Conservation (phyloP, 2,329 filamentous ascomycete genomes). For the Diaporthe citri region DNA sequence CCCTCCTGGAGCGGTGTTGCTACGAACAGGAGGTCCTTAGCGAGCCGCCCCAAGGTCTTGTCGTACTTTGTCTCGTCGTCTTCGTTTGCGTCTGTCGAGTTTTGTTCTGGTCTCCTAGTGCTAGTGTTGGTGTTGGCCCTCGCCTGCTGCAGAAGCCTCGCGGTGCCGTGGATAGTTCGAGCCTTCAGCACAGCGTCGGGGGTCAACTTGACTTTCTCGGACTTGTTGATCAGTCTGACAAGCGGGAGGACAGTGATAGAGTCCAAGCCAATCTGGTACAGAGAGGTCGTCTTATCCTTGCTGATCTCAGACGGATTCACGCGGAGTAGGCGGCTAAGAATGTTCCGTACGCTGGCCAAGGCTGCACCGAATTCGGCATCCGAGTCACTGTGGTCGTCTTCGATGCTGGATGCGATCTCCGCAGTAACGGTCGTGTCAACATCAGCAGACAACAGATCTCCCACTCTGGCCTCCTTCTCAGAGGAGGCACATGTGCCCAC, state of each 20-base stretch:
- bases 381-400: neutral
- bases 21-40: constrained; percentile 43
- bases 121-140: constrained; percentile 23
- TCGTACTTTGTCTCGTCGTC: constrained; percentile 33
- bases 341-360: constrained; percentile 27
- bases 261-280: constrained; percentile 44
- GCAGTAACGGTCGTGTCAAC: neutral
- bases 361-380: constrained; percentile 28
- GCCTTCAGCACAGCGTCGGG: constrained; percentile 44
- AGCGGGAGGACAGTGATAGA: constrained; percentile 44
- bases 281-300: constrained; percentile 34
- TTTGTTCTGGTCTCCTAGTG: constrained; percentile 3
- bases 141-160: constrained; percentile 38
- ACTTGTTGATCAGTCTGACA: constrained; percentile 40
- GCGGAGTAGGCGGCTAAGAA: constrained; percentile 36
- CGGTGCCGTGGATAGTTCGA: constrained; percentile 43
- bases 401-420: neutral
- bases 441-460: constrained; percentile 13
- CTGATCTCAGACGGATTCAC: constrained; percentile 35
- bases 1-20: constrained; percentile 46
- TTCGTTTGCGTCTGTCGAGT: neutral
- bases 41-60: constrained; percentile 38
- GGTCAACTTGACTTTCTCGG: constrained; percentile 38
- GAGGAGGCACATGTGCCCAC: constrained; percentile 13
- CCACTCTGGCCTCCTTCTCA: constrained; percentile 1